Evolutionary conservation across 352 stramenopile genomes (phyloP).

Genomic region (Pythium apleroticum): DNA sequence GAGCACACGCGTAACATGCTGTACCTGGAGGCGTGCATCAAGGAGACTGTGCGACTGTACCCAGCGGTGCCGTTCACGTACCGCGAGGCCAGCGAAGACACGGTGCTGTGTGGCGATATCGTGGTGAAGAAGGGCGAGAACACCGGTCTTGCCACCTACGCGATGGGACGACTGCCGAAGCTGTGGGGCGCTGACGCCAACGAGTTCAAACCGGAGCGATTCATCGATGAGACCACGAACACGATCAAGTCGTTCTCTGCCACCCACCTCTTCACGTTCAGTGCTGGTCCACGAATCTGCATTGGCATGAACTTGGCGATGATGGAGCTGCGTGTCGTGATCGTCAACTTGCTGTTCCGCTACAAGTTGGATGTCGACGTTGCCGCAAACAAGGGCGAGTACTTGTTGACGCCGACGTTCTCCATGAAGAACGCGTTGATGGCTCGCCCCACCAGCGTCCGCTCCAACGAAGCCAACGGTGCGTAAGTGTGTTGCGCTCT

Average conservation of each 20-base stretch:
- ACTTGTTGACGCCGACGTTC: background rate
- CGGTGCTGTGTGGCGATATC: constrained; percentile 35
- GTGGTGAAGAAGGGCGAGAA: constrained; percentile 23
- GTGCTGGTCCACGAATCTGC: background rate
- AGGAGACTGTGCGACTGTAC: constrained; percentile 16
- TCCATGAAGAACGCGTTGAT: background rate
- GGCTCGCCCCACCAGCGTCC: background rate
- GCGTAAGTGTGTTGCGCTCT: too few species aligned
- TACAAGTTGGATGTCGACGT: background rate
- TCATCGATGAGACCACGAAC: constrained; percentile 28
- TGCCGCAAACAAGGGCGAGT: background rate
- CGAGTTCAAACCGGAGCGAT: constrained; percentile 62
- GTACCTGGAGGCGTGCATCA: constrained; percentile 21
- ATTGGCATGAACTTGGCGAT: background rate
- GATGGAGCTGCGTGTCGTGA: background rate
- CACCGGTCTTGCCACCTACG: constrained; percentile 33
- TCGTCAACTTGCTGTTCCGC: background rate
- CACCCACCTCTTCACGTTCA: background rate
- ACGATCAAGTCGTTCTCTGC: background rate
- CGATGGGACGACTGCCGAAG: constrained; percentile 28
- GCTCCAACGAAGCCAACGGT: too few species aligned
- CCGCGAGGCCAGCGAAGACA: constrained; percentile 56
- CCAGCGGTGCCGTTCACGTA: constrained; percentile 36
- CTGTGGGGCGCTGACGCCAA: constrained; percentile 51
- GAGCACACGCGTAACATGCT: constrained; percentile 29